Conservation (phyloP, 257 asterid genomes). For the Plantago ovata region DNA sequence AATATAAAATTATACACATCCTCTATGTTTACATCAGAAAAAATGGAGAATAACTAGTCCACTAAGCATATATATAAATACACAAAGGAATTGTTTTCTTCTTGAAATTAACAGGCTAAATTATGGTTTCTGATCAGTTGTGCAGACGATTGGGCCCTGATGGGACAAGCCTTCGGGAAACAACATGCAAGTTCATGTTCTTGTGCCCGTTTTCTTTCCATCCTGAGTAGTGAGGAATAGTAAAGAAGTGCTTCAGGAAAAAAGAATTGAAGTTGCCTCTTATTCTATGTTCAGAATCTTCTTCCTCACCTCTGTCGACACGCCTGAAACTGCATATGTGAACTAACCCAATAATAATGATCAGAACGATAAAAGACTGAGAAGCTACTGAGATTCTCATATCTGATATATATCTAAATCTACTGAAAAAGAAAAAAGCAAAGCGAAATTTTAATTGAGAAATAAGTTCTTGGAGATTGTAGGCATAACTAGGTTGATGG, state of each 20-base stretch:
- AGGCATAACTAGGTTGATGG: not conserved
- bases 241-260: slow-evolving; percentile 26
- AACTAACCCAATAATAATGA: slow-evolving; percentile 15
- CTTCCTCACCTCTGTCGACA: not conserved
- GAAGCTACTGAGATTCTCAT: not conserved
- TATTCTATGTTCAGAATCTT: slow-evolving; percentile 16
- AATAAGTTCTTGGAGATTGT: not conserved
- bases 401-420: too few relatives aligned
- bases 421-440: too few relatives aligned
- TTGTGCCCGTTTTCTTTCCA: not conserved
- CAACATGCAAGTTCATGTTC: slow-evolving; percentile 24
- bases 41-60: too few relatives aligned
- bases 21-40: too few relatives aligned
- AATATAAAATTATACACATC: not conserved
- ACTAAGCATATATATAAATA: not conserved
- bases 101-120: slow-evolving; percentile 1
- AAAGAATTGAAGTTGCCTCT: slow-evolving; percentile 28
- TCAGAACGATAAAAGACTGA: slow-evolving; percentile 12
- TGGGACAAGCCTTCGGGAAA: slow-evolving; percentile 36
- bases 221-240: slow-evolving; percentile 24
- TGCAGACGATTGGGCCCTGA: slow-evolving; percentile 44
- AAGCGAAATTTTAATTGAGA: not conserved
- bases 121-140: slow-evolving; percentile 23
- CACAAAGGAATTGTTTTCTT: not conserved
- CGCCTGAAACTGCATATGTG: slow-evolving; percentile 20